A percentile compares a stretch with the other conserved stretches of the same genome.
These are phyloP conservation scores for Ascochyta koolunga DNA, from an alignment of 2,329 filamentous ascomycete genomes.

Conservation along the genomic window DNA sequence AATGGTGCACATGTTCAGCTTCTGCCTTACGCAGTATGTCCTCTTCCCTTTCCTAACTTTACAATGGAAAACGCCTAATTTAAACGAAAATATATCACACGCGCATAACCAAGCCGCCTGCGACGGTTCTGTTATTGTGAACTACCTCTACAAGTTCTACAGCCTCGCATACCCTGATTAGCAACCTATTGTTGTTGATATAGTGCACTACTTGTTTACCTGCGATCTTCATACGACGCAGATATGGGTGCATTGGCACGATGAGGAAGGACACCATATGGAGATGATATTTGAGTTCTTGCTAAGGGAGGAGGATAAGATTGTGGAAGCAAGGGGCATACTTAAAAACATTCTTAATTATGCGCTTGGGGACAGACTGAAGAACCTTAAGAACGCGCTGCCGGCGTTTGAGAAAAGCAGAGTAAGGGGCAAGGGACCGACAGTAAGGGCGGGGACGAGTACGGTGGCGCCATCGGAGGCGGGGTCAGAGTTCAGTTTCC, in stretches of 20 bases:
- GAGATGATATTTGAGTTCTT: neutral
- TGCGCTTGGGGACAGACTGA: neutral
- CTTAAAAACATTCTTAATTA: neutral
- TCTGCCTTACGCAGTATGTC: neutral
- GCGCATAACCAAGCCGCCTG: slow-evolving; percentile 15
- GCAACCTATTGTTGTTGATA: neutral
- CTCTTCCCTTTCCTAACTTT: slow-evolving; percentile 18
- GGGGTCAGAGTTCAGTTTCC: neutral
- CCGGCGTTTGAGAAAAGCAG: neutral
- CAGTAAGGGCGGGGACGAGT: no score
- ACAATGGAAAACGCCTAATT: slow-evolving; percentile 14
- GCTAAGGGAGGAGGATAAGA: neutral
- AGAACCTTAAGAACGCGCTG: neutral
- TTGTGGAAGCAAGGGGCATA: neutral
- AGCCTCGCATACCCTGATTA: neutral
- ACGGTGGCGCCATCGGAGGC: neutral
- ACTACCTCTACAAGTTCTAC: slow-evolving; percentile 20
- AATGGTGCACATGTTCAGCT: neutral
- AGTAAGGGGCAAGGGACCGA: no score
- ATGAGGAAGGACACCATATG: neutral
- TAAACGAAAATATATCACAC: slow-evolving; percentile 11
- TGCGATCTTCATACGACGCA: slow-evolving; percentile 10
- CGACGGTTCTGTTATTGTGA: slow-evolving; percentile 14
- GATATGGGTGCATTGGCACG: slow-evolving; percentile 8
- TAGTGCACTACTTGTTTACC: slow-evolving; percentile 2